Percentiles rank a stretch among this genome's conserved stretches.
Conservation (phyloP, 495 filamentous ascomycete species). For the Chaetomium fimeti region DNA sequence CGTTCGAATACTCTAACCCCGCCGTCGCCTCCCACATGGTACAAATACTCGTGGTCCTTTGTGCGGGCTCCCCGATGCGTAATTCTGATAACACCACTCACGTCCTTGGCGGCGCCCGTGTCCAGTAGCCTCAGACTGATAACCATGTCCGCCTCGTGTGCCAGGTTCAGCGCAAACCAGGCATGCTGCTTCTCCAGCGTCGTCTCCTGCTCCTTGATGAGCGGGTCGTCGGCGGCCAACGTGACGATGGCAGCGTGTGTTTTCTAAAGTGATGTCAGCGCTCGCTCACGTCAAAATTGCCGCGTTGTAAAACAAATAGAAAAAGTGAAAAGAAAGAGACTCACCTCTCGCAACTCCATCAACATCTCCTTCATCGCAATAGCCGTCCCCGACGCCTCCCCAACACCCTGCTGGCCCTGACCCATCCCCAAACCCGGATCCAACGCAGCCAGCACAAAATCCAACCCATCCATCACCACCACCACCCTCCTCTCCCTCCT, state of each 20-base stretch:
- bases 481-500: slow-evolving; percentile 36
- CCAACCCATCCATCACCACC: slow-evolving; percentile 56
- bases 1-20: slow-evolving; percentile 76
- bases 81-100: slow-evolving; percentile 83
- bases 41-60: slow-evolving; percentile 72
- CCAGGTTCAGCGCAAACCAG: slow-evolving; percentile 63
- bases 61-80: slow-evolving; percentile 52
- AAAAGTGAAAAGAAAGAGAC: slow-evolving; percentile 22
- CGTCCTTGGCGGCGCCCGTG: slow-evolving; percentile 82
- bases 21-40: slow-evolving; percentile 75
- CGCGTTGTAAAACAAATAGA: too few relatives aligned
- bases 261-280: slow-evolving; percentile 32
- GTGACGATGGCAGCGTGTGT: slow-evolving; percentile 64
- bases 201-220: slow-evolving; percentile 59
- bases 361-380: slow-evolving; percentile 45
- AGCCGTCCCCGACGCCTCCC: slow-evolving; percentile 19
- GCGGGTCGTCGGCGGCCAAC: slow-evolving; percentile 65
- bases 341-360: slow-evolving; percentile 55
- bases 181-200: slow-evolving; percentile 68
- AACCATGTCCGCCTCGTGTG: slow-evolving; percentile 69
- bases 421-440: slow-evolving; percentile 1
- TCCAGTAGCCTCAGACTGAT: slow-evolving; percentile 73
- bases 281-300: background rate
- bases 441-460: slow-evolving; percentile 54
- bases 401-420: slow-evolving; percentile 9